phyloP scores from a whole-genome alignment of 2,329 filamentous ascomycete genomes.

The Dactylellina cionopaga region DNA sequence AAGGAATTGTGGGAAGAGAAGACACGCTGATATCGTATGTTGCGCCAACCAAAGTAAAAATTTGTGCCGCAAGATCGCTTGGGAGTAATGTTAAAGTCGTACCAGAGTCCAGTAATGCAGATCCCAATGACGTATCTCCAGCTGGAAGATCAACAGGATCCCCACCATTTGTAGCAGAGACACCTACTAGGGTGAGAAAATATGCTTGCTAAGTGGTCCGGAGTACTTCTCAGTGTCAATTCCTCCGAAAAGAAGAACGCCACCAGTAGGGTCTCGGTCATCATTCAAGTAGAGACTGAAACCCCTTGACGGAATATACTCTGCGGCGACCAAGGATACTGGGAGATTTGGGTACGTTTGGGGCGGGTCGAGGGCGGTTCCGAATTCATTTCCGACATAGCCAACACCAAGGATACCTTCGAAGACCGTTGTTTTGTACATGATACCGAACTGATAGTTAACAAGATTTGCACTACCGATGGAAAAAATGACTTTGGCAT shows the following conservation, averaged over 20 bases:
- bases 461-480: constrained; percentile 68
- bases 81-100: constrained; percentile 78
- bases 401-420: constrained; percentile 81
- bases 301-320: constrained; percentile 72
- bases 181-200: constrained; percentile 63
- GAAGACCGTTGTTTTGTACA: constrained; percentile 67
- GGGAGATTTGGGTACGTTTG: constrained; percentile 75
- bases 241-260: constrained; percentile 78
- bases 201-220: constrained; percentile 71
- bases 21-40: constrained; percentile 63
- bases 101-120: constrained; percentile 77
- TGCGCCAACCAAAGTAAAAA: constrained; percentile 69
- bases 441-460: constrained; percentile 76
- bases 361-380: constrained; percentile 67
- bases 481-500: constrained; percentile 76
- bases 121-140: constrained; percentile 48
- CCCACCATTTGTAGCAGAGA: constrained; percentile 60
- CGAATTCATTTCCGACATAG: constrained; percentile 80
- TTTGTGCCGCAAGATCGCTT: constrained; percentile 66
- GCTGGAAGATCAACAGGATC: neutral
- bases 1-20: constrained; percentile 65
- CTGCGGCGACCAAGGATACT: constrained; percentile 70
- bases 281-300: constrained; percentile 83
- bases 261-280: constrained; percentile 69
- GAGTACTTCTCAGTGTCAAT: constrained; percentile 74